A percentile compares a stretch with the other conserved stretches of the same genome.
phyloP scores from a whole-genome alignment of 768 basidiomycete species.

The Phylloporus rhodoxanthus region DNA sequence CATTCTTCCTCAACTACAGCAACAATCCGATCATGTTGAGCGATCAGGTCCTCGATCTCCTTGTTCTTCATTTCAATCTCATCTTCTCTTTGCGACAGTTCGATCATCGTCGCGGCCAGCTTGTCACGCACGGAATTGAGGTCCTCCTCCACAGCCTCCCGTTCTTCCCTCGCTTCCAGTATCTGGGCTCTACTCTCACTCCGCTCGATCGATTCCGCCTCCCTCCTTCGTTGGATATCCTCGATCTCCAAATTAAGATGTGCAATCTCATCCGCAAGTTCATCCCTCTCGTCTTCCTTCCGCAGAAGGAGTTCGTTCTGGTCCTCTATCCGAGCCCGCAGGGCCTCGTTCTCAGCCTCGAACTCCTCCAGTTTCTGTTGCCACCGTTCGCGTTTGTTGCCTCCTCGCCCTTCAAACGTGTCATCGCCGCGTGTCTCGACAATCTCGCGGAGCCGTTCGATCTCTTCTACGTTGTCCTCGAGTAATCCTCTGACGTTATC shows the following conservation, averaged over 20 bases:
- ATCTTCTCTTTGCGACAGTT: slow-evolving; percentile 81
- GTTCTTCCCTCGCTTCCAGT: slow-evolving; percentile 64
- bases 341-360: slow-evolving; percentile 57
- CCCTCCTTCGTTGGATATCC: slow-evolving; percentile 52
- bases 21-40: slow-evolving; percentile 68
- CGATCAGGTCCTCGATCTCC: slow-evolving; percentile 74
- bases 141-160: slow-evolving; percentile 76
- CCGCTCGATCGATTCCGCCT: slow-evolving; percentile 61
- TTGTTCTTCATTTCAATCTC: slow-evolving; percentile 73
- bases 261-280: slow-evolving; percentile 61
- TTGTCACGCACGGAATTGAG: slow-evolving; percentile 69
- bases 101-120: slow-evolving; percentile 74
- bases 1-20: slow-evolving; percentile 76
- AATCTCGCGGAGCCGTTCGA: slow-evolving; percentile 66
- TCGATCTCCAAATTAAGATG: slow-evolving; percentile 62
- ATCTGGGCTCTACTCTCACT: slow-evolving; percentile 68
- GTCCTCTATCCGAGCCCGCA: slow-evolving; percentile 52
- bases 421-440: slow-evolving; percentile 51
- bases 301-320: slow-evolving; percentile 49
- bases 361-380: slow-evolving; percentile 51
- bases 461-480: slow-evolving; percentile 81
- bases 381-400: slow-evolving; percentile 38
- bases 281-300: slow-evolving; percentile 68
- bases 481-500: slow-evolving; percentile 63
- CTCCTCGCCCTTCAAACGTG: slow-evolving; percentile 36